Evolutionary conservation across 352 stramenopile species (phyloP), one percentile per base, ranked within the genome.

Genomic region (Albugo candida): DNA sequence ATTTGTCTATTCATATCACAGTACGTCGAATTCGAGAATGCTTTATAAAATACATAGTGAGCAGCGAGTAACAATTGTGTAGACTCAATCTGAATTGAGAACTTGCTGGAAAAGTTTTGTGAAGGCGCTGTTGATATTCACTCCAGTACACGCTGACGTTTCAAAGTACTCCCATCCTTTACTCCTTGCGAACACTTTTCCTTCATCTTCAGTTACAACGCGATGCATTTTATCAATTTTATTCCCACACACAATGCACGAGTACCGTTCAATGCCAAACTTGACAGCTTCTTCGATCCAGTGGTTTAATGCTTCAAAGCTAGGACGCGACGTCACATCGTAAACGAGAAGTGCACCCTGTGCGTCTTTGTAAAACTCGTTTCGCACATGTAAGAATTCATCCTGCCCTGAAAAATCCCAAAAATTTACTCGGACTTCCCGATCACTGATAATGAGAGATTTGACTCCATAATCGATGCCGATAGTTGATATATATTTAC

Each of bases 301-400:
- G 13, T 48, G 59, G 19, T 94, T 70, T 0, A 96, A 55, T 5
- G 68, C 61, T 42, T 94, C 81, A 47, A 96, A 94, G 41, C 65
- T 91, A 38, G 69, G 64, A 41, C 70, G 62, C 0, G 61, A 74
- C 8, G 59, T 63, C n/a, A 92, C 63, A 47, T 94, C 80, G 53
- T 83, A 92, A 56, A 80, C 73, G 36, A 87, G 61, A 21, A 84
- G 58, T 0, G 58, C 73, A 43, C 72, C 71, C 54, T 87, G 64
- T 56, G 85, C 91, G 64, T 97, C 86, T 54, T 95, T 95, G 69
- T 97, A 97, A 53, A 97, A 97, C 66, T 97, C 92, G 57, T 97
- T 97, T 21, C 92, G 69, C 20, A 97, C 88, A 47, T 97, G 88
- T 52, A 94, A 75, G 58, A 96, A 97, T 48, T 95, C 88, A n/a